Conservation (phyloP, 352 stramenopile species). For the Globisporangium splendens region DNA sequence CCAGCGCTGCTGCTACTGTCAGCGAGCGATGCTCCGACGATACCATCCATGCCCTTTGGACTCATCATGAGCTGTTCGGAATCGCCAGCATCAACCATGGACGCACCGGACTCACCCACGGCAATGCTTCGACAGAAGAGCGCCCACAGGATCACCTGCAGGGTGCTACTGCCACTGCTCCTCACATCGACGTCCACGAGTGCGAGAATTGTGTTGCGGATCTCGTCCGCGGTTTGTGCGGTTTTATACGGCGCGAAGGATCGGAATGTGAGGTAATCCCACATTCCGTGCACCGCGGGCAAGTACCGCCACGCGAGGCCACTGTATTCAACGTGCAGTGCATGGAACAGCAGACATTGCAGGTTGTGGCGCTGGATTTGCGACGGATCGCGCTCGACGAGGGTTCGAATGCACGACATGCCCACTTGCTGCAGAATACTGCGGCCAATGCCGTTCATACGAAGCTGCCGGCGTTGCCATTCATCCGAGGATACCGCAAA, state of each 20-base stretch:
- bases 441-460: conserved; percentile 51
- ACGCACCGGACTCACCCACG: conserved; percentile 64
- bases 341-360: conserved; percentile 72
- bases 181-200: conserved; percentile 66
- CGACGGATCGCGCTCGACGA: conserved; percentile 69
- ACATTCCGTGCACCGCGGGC: conserved; percentile 65
- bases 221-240: conserved; percentile 32
- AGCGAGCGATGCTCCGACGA: conserved; percentile 9
- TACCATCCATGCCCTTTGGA: conserved; percentile 45
- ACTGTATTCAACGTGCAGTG: conserved; percentile 69
- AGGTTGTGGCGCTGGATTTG: conserved; percentile 61
- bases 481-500: conserved; percentile 15
- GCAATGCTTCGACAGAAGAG: conserved; percentile 77
- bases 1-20: background rate
- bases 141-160: conserved; percentile 67
- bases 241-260: conserved; percentile 21
- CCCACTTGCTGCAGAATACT: conserved; percentile 68
- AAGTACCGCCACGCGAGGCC: conserved; percentile 58
- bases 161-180: conserved; percentile 24
- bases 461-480: conserved; percentile 29
- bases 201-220: conserved; percentile 57
- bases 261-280: conserved; percentile 53
- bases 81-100: conserved; percentile 17
- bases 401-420: conserved; percentile 71
- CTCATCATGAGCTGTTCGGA: conserved; percentile 66